Conservation (phyloP, 176 grass and related monocot species). For the Raddia distichophylla region DNA sequence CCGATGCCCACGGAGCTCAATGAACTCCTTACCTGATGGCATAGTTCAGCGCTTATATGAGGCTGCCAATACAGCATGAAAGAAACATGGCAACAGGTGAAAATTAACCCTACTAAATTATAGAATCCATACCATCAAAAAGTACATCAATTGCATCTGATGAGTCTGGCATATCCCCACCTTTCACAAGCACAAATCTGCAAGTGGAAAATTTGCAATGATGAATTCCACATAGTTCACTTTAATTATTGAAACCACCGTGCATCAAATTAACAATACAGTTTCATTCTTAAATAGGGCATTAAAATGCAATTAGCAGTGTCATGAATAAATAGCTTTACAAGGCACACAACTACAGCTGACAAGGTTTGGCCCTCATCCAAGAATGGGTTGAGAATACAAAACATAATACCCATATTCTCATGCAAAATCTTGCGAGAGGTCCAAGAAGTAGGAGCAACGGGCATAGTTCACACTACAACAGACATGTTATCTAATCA, state of each 20-base stretch:
- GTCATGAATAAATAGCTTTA: conserved; percentile 15
- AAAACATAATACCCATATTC: neutral
- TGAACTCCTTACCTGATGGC: conserved; percentile 76
- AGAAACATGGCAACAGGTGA: neutral
- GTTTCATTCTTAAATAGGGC: neutral
- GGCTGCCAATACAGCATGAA: neutral
- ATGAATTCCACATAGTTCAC: conserved; percentile 3
- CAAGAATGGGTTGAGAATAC: conserved; percentile 17
- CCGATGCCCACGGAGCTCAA: conserved; percentile 65
- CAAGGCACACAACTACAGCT: neutral
- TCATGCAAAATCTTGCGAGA: neutral
- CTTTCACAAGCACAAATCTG: conserved; percentile 97
- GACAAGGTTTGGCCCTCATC: neutral
- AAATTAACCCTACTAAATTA: neutral
- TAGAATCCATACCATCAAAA: conserved; percentile 70
- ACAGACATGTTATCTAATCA: neutral
- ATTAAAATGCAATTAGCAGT: conserved; percentile 23
- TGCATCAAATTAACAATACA: neutral
- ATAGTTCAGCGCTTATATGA: conserved; percentile 15
- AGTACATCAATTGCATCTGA: conserved; percentile 74
- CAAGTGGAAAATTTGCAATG: conserved; percentile 34
- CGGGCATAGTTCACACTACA: neutral
- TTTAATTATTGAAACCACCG: neutral
- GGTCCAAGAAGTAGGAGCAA: neutral
- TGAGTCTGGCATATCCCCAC: conserved; percentile 70